Conservation (phyloP, 208 protist species). For the Wallacemonas collosoma region DNA sequence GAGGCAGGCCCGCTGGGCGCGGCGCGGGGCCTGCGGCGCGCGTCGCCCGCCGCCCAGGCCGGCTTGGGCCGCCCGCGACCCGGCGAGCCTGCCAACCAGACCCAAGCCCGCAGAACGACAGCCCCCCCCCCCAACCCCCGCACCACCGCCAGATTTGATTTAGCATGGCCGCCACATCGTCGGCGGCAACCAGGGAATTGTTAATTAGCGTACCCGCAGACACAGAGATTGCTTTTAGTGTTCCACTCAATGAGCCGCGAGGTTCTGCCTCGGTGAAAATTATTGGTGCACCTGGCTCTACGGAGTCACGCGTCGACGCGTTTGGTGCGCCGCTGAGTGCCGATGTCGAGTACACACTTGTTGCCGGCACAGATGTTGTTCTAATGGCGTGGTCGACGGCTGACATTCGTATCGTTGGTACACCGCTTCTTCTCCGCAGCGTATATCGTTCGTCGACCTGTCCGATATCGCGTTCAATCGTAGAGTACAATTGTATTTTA, state of each 20-base stretch:
- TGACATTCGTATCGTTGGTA: constrained; percentile 63
- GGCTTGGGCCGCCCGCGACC: too few species aligned
- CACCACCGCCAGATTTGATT: not conserved
- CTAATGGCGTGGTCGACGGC: constrained; percentile 72
- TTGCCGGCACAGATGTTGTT: constrained; percentile 49
- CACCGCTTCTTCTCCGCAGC: constrained; percentile 56
- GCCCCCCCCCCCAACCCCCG: not conserved
- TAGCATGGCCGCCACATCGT: not conserved
- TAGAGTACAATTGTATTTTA: constrained; percentile 83
- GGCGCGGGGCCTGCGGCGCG: too few species aligned
- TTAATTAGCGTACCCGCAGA: constrained; percentile 31
- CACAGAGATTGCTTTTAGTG: constrained; percentile 59
- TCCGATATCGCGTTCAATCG: constrained; percentile 60
- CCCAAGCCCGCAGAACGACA: too few species aligned
- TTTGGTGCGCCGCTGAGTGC: constrained; percentile 63
- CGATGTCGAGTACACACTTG: constrained; percentile 70
- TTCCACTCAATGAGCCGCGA: constrained; percentile 50
- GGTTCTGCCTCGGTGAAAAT: constrained; percentile 60
- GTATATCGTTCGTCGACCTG: constrained; percentile 48
- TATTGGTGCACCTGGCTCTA: constrained; percentile 30
- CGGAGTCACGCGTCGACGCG: constrained; percentile 69
- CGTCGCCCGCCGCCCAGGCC: too few species aligned
- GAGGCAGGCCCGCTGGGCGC: too few species aligned
- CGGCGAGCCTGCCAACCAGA: too few species aligned
- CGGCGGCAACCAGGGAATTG: constrained; percentile 6